Percentiles rank a stretch among this genome's conserved stretches.
Conservation (phyloP, 495 filamentous ascomycete species). For the Penicillium steckii region DNA sequence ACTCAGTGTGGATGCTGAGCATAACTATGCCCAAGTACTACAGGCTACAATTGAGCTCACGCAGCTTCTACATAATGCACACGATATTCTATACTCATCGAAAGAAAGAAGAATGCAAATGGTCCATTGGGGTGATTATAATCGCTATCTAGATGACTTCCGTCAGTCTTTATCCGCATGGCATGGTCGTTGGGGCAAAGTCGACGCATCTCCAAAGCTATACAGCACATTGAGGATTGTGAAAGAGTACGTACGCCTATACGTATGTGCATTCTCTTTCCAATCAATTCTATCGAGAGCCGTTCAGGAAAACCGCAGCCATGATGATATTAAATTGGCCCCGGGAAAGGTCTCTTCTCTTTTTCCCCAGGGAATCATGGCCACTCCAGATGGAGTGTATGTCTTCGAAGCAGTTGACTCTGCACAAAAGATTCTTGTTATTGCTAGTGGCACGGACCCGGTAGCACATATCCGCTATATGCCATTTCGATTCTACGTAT, state of each 20-base stretch:
- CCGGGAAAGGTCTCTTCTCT: background rate
- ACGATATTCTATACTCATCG: conserved; percentile 3
- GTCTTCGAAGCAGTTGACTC: background rate
- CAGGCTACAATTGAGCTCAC: conserved; percentile 3
- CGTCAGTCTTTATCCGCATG: background rate
- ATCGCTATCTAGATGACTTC: conserved; percentile 3
- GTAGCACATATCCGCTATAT: conserved; percentile 4
- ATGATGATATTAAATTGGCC: background rate
- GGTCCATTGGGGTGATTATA: conserved; percentile 3
- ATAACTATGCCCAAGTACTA: conserved; percentile 1
- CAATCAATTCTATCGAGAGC: conserved; percentile 4
- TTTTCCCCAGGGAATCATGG: conserved; percentile 3
- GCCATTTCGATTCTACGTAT: conserved; percentile 5
- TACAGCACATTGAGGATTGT: background rate
- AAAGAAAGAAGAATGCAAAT: conserved; percentile 1
- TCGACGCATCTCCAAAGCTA: conserved; percentile 1
- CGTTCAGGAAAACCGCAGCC: background rate
- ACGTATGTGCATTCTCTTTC: conserved; percentile 1
- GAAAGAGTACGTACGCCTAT: conserved; percentile 1
- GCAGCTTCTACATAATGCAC: background rate
- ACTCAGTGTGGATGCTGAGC: background rate
- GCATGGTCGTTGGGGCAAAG: background rate
- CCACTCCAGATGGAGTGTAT: conserved; percentile 1
- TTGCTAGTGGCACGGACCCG: background rate
- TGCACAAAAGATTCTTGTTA: background rate